Evolutionary conservation across 805 yeast species (phyloP).

Genomic region (Candida broadrunensis): DNA sequence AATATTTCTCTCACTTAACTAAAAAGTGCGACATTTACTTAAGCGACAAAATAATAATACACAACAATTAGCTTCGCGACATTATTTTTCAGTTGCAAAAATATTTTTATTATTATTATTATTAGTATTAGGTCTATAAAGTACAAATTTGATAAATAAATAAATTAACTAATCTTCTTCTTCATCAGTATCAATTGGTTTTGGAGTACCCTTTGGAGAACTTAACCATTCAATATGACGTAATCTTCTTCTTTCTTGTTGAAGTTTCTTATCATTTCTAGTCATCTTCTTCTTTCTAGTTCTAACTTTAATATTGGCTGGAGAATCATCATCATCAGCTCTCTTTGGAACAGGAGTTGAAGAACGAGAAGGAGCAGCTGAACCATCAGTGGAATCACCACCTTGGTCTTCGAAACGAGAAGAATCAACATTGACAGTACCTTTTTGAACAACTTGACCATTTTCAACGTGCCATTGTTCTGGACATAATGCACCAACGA

Average conservation of each 20-base stretch:
- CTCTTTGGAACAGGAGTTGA: slow-evolving; percentile 26
- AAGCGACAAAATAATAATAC: too few relatives aligned
- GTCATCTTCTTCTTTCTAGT: slow-evolving; percentile 95
- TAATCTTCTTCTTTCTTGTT: slow-evolving; percentile 90
- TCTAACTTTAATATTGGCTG: slow-evolving; percentile 92
- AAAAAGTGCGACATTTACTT: too few relatives aligned
- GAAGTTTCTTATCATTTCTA: slow-evolving; percentile 89
- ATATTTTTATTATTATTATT: too few relatives aligned
- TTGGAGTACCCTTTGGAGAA: slow-evolving; percentile 97
- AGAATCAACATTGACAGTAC: slow-evolving; percentile 69
- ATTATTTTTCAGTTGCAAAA: too few relatives aligned
- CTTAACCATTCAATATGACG: slow-evolving; percentile 93
- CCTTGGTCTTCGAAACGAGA: slow-evolving; percentile 82
- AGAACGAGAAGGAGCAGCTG: slow-evolving; percentile 41
- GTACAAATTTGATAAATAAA: too few relatives aligned
- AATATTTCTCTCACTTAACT: background rate
- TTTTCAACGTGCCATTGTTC: slow-evolving; percentile 98
- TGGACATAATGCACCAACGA: slow-evolving; percentile 95
- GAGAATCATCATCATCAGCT: slow-evolving; percentile 80
- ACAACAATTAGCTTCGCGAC: too few relatives aligned
- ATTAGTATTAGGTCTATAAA: too few relatives aligned
- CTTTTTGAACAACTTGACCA: slow-evolving; percentile 84
- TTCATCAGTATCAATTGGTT: slow-evolving; percentile 89
- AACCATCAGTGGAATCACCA: slow-evolving; percentile 43
- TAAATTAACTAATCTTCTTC: slow-evolving; percentile 53